Conservation (phyloP, 371 early-diverging fungal species). For the Mucor racemosus region DNA sequence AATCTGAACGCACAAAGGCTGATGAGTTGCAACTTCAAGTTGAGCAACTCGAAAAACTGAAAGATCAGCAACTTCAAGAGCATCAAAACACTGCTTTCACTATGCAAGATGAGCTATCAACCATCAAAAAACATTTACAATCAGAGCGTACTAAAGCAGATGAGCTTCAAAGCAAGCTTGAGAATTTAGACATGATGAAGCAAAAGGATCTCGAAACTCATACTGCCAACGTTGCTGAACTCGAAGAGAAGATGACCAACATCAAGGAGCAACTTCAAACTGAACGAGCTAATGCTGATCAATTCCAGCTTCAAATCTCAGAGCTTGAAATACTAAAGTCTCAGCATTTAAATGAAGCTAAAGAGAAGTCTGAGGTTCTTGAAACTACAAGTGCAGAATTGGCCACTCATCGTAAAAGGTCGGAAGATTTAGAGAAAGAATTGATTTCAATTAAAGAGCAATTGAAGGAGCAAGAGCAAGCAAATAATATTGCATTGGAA, state of each 20-base stretch:
- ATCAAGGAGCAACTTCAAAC: background rate
- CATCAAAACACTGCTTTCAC: background rate
- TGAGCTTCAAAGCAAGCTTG: background rate
- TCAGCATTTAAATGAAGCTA: background rate
- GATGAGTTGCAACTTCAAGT: background rate
- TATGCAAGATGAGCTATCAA: constrained; percentile 9
- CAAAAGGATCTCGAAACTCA: background rate
- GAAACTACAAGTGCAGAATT: background rate
- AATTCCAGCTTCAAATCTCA: background rate
- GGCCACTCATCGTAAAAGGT: background rate
- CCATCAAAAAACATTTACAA: constrained; percentile 1
- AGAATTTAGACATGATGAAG: background rate
- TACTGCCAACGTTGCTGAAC: background rate
- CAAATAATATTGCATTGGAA: background rate
- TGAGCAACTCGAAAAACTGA: constrained; percentile 12
- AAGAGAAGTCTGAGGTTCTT: background rate
- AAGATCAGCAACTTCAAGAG: background rate
- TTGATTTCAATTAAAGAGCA: background rate
- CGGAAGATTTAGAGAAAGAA: background rate
- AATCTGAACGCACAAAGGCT: background rate
- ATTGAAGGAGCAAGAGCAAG: background rate
- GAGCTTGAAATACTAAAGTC: constrained; percentile 11
- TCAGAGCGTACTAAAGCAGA: constrained; percentile 5
- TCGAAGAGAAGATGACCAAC: background rate
- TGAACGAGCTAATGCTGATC: background rate